Conservation (phyloP, 2,329 filamentous ascomycete genomes). For the Apiospora saccharicola region DNA sequence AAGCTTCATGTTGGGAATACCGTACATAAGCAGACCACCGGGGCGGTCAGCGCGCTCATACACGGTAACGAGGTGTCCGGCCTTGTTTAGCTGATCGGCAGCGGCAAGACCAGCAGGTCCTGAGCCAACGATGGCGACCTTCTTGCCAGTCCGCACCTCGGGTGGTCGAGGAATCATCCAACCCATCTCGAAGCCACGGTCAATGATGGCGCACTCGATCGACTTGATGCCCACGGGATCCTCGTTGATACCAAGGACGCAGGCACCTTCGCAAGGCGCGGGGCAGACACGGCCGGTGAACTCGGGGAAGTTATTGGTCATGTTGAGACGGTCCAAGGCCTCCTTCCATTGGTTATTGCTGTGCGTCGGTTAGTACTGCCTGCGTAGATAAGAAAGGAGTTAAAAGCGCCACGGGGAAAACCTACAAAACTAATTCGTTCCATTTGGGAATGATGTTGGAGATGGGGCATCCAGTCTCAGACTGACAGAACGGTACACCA, state of each 20-base stretch:
- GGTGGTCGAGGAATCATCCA: constrained; percentile 93
- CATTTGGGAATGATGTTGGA: constrained; percentile 98
- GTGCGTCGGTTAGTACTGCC: too few species aligned
- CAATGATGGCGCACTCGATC: constrained; percentile 97
- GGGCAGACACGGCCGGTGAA: constrained; percentile 98
- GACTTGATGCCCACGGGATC: constrained; percentile 98
- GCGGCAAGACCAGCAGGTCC: constrained; percentile 89
- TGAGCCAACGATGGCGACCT: constrained; percentile 86
- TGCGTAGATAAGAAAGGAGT: too few species aligned
- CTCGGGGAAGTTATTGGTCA: constrained; percentile 99
- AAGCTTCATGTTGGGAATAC: constrained; percentile 99
- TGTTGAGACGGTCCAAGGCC: constrained; percentile 87
- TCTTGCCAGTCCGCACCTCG: constrained; percentile 84
- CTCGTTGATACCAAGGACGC: constrained; percentile 95
- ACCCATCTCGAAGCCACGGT: constrained; percentile 96
- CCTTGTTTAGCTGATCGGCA: constrained; percentile 93
- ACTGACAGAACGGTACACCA: constrained; percentile 97
- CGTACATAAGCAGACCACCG: constrained; percentile 96
- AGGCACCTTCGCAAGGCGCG: constrained; percentile 94
- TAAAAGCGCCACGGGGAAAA: too few species aligned
- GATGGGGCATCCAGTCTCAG: constrained; percentile 93
- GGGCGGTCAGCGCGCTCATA: constrained; percentile 92
- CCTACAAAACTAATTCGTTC: constrained; percentile 80
- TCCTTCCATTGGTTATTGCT: constrained; percentile 78
- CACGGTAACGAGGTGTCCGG: constrained; percentile 86